Evolutionary conservation across 768 basidiomycete species (phyloP).

Genomic region (Hemileccinum impolitum): DNA sequence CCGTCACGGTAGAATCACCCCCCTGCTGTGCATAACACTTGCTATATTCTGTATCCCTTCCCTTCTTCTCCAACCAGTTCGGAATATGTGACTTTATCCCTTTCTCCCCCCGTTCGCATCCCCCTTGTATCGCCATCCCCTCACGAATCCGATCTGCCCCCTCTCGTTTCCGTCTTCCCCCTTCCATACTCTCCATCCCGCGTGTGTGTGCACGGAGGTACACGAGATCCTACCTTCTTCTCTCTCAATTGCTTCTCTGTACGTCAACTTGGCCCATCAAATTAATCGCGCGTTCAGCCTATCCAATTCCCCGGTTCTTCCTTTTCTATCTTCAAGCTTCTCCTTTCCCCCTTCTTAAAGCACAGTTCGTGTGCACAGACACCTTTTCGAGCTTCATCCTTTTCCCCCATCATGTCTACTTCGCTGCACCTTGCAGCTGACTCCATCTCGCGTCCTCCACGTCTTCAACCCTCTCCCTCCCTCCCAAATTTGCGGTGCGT

Average conservation of each 20-base stretch:
- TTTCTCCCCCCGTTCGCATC: neutral
- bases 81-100: neutral
- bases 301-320: constrained; percentile 30
- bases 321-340: constrained; percentile 33
- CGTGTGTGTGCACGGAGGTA: constrained; percentile 20
- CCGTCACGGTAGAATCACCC: constrained; percentile 3
- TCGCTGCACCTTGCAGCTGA: constrained; percentile 24
- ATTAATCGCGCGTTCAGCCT: constrained; percentile 32
- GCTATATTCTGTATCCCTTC: constrained; percentile 7
- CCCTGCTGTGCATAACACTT: constrained; percentile 4
- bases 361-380: constrained; percentile 24
- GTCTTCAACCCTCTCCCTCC: constrained; percentile 63
- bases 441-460: constrained; percentile 37
- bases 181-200: constrained; percentile 18
- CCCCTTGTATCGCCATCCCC: constrained; percentile 12
- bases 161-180: constrained; percentile 17
- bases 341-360: constrained; percentile 31
- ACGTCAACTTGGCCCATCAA: constrained; percentile 32
- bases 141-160: constrained; percentile 5
- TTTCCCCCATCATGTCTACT: constrained; percentile 26
- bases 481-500: constrained; percentile 66
- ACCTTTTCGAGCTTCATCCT: constrained; percentile 31
- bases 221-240: constrained; percentile 22
- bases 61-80: constrained; percentile 3
- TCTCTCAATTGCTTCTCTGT: constrained; percentile 31